Evolutionary conservation across 371 early-diverging fungal genomes (phyloP), one percentile per base, ranked within the genome.

Genomic region (Gilbertella persicaria): DNA sequence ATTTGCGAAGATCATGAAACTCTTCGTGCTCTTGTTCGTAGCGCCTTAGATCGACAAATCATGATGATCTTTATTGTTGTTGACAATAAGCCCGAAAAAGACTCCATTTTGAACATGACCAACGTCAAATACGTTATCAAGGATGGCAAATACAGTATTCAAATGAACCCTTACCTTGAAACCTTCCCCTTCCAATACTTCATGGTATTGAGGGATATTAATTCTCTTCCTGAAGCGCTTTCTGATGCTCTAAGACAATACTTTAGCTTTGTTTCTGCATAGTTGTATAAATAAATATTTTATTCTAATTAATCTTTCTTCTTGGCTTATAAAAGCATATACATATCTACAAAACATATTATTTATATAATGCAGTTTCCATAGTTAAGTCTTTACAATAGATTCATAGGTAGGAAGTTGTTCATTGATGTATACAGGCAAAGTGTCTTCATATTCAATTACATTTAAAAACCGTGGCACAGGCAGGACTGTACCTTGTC

Each of bases 161-260:
- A 85, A 61, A 85, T 96, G 82, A 81, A 77, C n/a, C 79, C 84
- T 38, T 99, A 97, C 71, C 85, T 99, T 57, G 95, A 96, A 58
- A 93, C 93, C 6, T 98, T 98, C 89, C 98, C 99, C 41, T 97
- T 97, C 80, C 92, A 96, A 56, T 96, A 92, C 76, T 97, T 94
- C 66, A 87, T 97, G 55, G 87, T 97, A 20, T 70, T 98, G 50
- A 86, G 89, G 58, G 89, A 96, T 64, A 89, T 97, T 61, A 83
- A 91, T 55, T 78, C 85, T 19, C 76, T 98, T 38, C 97, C 99
- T 0, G 86, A 86, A 42, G 94, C 94, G 0, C 73, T 98, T 40
- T 80, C 95, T 10, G 96, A 97, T 68, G 92, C 96, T 19, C 80
- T 98, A 23, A 78, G 98, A 23, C 97, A 98, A 76, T 98, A 92